A percentile compares a stretch with the other conserved stretches of the same genome.
phyloP scores from a whole-genome alignment of 805 yeast genomes.

The Starmerella floricola region DNA sequence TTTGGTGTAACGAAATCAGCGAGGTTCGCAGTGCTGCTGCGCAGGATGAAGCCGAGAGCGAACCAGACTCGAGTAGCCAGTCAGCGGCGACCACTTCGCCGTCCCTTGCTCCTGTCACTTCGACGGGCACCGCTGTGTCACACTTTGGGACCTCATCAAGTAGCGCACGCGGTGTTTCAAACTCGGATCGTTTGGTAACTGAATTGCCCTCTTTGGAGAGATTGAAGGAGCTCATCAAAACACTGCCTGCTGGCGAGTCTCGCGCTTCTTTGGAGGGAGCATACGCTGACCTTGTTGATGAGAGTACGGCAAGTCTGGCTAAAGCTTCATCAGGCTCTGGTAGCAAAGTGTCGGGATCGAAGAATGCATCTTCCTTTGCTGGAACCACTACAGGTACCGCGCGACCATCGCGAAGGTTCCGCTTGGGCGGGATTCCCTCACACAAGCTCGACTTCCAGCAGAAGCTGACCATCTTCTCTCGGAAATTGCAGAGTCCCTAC shows the following conservation, averaged over 20 bases:
- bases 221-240: neutral
- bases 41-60: slow-evolving; percentile 15
- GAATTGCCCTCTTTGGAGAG: neutral
- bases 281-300: neutral
- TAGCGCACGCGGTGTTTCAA: neutral
- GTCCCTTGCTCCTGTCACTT: too few relatives aligned
- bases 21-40: slow-evolving; percentile 20
- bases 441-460: too few relatives aligned
- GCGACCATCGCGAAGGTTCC: too few relatives aligned
- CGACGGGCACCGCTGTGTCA: too few relatives aligned
- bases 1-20: slow-evolving; percentile 76
- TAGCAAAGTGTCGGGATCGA: too few relatives aligned
- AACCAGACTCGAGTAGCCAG: slow-evolving; percentile 9
- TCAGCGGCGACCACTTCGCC: neutral
- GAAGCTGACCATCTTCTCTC: too few relatives aligned
- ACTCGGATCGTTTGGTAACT: neutral
- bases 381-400: too few relatives aligned
- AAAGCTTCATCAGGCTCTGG: too few relatives aligned
- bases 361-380: too few relatives aligned
- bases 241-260: neutral
- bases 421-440: too few relatives aligned
- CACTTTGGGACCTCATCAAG: neutral
- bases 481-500: too few relatives aligned
- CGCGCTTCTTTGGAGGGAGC: neutral
- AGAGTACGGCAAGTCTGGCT: neutral